Evolutionary conservation across 352 stramenopile species (phyloP).

Genomic region (Blastocystis sp.): DNA sequence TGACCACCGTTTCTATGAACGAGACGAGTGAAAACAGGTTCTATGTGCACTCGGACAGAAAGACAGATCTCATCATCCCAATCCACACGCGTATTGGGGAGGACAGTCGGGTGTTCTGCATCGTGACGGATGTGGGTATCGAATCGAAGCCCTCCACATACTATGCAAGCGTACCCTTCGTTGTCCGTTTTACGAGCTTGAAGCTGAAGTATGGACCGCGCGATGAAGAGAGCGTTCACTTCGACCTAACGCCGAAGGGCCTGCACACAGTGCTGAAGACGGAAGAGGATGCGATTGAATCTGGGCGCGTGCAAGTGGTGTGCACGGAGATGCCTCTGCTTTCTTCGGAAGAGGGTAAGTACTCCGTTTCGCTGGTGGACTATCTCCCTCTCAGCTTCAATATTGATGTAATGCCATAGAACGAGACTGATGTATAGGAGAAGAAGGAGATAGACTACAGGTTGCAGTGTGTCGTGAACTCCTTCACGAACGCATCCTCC

Average conservation of each 20-base stretch:
- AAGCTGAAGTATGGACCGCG: not conserved
- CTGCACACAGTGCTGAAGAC: not conserved
- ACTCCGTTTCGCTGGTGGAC: not conserved
- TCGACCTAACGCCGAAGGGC: not conserved
- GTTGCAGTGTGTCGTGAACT: not conserved
- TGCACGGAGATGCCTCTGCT: not conserved
- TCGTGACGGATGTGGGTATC: constrained; percentile 14
- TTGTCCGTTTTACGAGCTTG: not conserved
- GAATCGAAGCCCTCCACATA: not conserved
- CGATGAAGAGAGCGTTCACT: not conserved
- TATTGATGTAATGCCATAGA: not conserved
- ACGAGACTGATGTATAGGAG: not conserved
- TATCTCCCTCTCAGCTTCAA: not conserved
- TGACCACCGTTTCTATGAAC: not conserved
- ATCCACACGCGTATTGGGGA: not conserved
- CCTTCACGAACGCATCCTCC: not conserved
- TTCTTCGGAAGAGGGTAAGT: not conserved
- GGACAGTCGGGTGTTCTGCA: constrained; percentile 36
- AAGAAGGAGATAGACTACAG: not conserved
- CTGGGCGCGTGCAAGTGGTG: not conserved
- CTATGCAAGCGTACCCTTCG: constrained; percentile 7
- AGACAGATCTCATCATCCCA: not conserved
- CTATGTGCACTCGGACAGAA: constrained; percentile 27
- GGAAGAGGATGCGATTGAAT: not conserved
- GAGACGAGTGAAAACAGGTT: constrained; percentile 30